Percentiles rank a stretch among this genome's conserved stretches.
phyloP scores from a whole-genome alignment of 2,329 filamentous ascomycete species.

The Epichloe gansuensis region DNA sequence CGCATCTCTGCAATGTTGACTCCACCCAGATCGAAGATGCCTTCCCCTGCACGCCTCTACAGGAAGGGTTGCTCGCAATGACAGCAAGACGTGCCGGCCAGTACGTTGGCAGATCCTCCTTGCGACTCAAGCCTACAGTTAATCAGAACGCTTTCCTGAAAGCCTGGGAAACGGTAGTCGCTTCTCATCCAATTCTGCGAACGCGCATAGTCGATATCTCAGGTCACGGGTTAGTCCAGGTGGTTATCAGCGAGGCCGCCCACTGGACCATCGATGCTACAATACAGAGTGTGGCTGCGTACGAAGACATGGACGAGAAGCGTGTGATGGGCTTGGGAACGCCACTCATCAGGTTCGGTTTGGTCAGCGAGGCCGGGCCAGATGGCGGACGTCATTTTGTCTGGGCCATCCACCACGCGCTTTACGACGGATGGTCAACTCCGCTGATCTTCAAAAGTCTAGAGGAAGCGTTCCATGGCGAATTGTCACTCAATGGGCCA shows the following conservation, averaged over 20 bases:
- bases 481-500: background rate
- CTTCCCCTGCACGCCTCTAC: constrained; percentile 12
- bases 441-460: constrained; percentile 4
- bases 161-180: too few relatives aligned
- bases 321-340: too few relatives aligned
- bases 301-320: too few relatives aligned
- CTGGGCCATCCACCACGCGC: constrained; percentile 23
- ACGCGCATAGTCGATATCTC: background rate
- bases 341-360: too few relatives aligned
- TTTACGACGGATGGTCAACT: constrained; percentile 42
- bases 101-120: constrained; percentile 6
- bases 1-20: too few relatives aligned
- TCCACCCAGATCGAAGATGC: too few relatives aligned
- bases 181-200: background rate
- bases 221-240: background rate
- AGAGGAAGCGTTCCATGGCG: background rate
- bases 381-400: constrained; percentile 3
- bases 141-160: too few relatives aligned
- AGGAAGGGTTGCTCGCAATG: constrained; percentile 11
- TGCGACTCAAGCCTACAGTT: too few relatives aligned
- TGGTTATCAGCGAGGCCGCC: background rate
- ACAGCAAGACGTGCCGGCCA: constrained; percentile 6
- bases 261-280: too few relatives aligned
- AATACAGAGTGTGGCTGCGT: too few relatives aligned
- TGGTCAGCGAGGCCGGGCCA: too few relatives aligned